phyloP scores from a whole-genome alignment of 176 grass and related monocot species.

The Eleusine indica region DNA sequence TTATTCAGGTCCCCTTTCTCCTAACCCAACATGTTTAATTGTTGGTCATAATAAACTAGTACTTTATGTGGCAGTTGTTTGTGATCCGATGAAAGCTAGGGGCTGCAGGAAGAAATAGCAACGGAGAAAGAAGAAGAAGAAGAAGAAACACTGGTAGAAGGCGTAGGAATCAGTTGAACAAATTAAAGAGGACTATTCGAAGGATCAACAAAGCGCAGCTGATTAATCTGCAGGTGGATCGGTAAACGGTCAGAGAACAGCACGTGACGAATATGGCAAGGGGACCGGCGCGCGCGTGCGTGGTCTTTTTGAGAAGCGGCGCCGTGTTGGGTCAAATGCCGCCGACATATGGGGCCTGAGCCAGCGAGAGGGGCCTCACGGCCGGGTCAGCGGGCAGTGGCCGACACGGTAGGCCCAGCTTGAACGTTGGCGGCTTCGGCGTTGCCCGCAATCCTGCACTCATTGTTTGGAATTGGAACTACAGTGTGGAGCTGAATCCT shows the following conservation, averaged over 20 bases:
- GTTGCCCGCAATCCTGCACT: too few species aligned
- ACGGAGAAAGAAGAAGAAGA: not conserved
- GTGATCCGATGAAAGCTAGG: not conserved
- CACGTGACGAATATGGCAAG: conserved; percentile 9
- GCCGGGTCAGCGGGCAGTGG: too few species aligned
- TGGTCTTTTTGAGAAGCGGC: not conserved
- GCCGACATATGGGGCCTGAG: conserved; percentile 16
- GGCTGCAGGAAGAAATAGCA: not conserved
- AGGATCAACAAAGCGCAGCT: not conserved
- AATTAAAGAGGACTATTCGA: too few species aligned
- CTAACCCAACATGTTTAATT: not conserved
- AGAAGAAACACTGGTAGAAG: too few species aligned
- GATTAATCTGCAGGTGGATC: conserved; percentile 1
- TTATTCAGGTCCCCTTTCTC: not conserved
- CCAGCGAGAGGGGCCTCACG: not conserved
- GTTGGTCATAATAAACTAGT: not conserved
- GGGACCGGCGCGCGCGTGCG: not conserved
- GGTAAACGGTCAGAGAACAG: conserved; percentile 29
- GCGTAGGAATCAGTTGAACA: too few species aligned
- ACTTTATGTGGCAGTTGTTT: not conserved
- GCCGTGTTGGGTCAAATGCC: not conserved
- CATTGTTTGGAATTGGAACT: too few species aligned
- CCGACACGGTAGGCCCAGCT: too few species aligned
- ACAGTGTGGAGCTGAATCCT: too few species aligned
- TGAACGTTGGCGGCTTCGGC: too few species aligned